phyloP scores from a whole-genome alignment of 352 stramenopile species.

The Phytophthora pisi region DNA sequence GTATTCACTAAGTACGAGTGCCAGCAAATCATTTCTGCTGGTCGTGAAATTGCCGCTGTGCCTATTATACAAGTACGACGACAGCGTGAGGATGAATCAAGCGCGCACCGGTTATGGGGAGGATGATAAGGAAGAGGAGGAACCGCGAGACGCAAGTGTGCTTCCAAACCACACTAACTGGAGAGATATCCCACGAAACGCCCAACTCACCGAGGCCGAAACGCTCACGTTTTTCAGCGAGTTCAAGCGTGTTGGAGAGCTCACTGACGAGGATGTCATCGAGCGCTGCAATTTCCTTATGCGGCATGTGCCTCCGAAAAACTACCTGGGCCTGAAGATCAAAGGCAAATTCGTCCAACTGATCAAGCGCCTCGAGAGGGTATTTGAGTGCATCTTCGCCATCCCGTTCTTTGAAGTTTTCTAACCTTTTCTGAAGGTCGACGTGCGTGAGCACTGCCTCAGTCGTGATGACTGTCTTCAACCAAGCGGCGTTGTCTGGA shows the following conservation, averaged over 20 bases:
- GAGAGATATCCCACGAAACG: slow-evolving; percentile 5
- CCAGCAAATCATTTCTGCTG: too few species aligned
- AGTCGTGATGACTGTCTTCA: neutral
- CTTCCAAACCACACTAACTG: neutral
- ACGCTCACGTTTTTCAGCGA: neutral
- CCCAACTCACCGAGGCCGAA: slow-evolving; percentile 7
- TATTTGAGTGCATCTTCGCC: neutral
- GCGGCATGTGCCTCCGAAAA: neutral
- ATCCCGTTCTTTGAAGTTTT: neutral
- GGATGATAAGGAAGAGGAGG: neutral
- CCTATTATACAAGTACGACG: neutral
- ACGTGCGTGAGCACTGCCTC: neutral
- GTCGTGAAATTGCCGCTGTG: too few species aligned
- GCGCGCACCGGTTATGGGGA: neutral
- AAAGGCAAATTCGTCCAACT: neutral
- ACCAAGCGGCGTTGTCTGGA: neutral
- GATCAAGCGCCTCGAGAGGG: neutral
- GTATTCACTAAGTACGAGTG: neutral
- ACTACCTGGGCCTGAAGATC: neutral
- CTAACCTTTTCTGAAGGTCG: neutral
- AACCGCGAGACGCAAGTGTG: neutral
- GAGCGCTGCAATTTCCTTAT: neutral
- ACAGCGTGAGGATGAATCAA: neutral
- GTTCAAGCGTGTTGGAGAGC: slow-evolving; percentile 1
- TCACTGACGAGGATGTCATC: neutral